Conservation (phyloP, 2,329 filamentous ascomycete species). For the Scortechinia acanthostroma region DNA sequence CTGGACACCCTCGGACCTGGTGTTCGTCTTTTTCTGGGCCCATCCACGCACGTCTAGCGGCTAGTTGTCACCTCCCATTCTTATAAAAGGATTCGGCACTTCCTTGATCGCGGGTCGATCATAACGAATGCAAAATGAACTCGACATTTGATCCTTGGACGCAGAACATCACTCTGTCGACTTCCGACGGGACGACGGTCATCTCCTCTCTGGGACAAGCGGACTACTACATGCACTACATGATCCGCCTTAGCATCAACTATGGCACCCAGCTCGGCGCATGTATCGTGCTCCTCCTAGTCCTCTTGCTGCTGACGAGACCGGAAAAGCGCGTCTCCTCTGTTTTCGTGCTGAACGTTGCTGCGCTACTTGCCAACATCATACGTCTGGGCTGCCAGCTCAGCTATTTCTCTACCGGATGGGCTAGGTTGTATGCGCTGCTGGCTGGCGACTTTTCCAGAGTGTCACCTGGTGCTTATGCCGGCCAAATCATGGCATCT, state of each 20-base stretch:
- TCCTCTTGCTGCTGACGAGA: conserved; percentile 50
- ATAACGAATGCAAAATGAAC: no score
- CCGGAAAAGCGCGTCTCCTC: conserved; percentile 45
- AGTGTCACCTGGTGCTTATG: background rate
- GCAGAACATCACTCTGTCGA: conserved; percentile 38
- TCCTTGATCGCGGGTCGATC: no score
- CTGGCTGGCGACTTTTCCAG: background rate
- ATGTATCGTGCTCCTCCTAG: conserved; percentile 42
- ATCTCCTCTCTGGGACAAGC: conserved; percentile 29
- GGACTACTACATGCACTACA: conserved; percentile 34
- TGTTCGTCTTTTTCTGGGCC: no score
- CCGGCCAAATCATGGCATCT: conserved; percentile 24
- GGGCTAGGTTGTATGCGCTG: conserved; percentile 38
- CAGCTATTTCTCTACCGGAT: conserved; percentile 40
- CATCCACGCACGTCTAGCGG: no score
- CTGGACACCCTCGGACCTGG: no score
- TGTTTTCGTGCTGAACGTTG: conserved; percentile 51
- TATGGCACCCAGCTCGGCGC: conserved; percentile 54
- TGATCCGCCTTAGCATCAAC: conserved; percentile 40
- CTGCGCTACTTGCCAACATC: conserved; percentile 45
- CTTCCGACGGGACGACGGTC: conserved; percentile 31
- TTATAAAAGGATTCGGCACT: no score
- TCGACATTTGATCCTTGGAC: conserved; percentile 41
- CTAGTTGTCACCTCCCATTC: no score
- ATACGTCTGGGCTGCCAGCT: conserved; percentile 37